Evolutionary conservation across 495 filamentous ascomycete species (phyloP), one percentile per base, ranked within the genome.

Genomic region (Baudoinia panamericana): DNA sequence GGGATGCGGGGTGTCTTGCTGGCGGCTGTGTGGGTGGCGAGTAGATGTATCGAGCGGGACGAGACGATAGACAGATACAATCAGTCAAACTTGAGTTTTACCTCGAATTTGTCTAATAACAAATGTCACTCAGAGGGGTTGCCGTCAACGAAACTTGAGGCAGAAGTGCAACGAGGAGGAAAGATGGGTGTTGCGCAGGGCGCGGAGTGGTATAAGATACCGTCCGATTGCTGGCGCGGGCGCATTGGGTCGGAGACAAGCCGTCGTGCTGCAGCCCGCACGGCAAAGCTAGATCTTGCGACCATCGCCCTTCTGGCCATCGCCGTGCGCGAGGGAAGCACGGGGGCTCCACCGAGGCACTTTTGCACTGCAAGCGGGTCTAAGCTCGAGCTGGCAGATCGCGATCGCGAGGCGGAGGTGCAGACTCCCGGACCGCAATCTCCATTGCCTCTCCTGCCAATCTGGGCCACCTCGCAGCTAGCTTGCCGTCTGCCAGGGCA

Each of bases 31-130:
- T n/a, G 22, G 13, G 17, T 13, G 7, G 26, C 16, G 20, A 26
- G 9, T 38, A 19, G 35, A 12, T 11, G 35, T 12, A 3, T 17
- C 18, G 19, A 13, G 35, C 23, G 23, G 19, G 20, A 19, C 7
- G 21, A 16, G 9, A 24, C 8, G 21, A 8, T 10, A 4, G 18
- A 38, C 20, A 38, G 8, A 20, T 6, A 27, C 5, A 41, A 21
- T 18, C 31, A 29, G 16, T 12, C 24, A 41, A 41, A 43, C n/a
- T 26, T 41, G 17, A 30, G 34, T 36, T 5, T 34, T 35, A 25
- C n/a, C 41, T 22, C 26, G 17, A 38, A 45, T 38, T 38, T 45
- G 41, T 45, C 41, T 38, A 45, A 45, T 45, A 38, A 45, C 41
- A 45, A 37, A 45, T 45, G 19, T 30, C 32, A 38, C 41, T 30